Evolutionary conservation across 495 filamentous ascomycete genomes (phyloP).

Genomic region (Penicillium diatomitis): DNA sequence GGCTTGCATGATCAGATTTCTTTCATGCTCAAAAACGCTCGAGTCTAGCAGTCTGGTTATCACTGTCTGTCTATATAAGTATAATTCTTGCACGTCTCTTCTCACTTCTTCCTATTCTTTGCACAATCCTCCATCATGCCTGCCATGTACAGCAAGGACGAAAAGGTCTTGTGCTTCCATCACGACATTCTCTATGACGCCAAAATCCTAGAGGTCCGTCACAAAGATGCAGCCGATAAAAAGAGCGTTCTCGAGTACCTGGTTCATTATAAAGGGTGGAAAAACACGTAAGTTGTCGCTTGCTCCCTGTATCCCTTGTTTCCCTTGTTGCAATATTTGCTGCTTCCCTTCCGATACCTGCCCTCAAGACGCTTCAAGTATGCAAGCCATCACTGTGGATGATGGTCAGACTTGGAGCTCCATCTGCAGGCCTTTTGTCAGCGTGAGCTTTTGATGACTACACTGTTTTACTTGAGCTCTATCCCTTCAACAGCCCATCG

Average conservation of each 20-base stretch:
- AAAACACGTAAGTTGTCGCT: conserved; percentile 69
- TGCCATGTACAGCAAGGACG: conserved; percentile 72
- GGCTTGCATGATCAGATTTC: too few relatives aligned
- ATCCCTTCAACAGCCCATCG: too few relatives aligned
- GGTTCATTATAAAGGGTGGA: conserved; percentile 99
- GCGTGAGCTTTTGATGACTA: too few relatives aligned
- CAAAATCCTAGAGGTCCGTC: conserved; percentile 72
- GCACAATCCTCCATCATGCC: conserved; percentile 42
- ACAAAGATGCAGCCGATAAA: conserved; percentile 56
- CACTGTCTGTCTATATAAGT: too few relatives aligned
- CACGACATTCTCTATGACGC: conserved; percentile 95
- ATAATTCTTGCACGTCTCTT: background rate
- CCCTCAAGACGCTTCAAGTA: too few relatives aligned
- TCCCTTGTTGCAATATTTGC: background rate
- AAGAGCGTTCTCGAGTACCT: conserved; percentile 74
- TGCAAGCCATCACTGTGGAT: too few relatives aligned
- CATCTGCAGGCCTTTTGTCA: too few relatives aligned
- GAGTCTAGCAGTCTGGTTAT: too few relatives aligned
- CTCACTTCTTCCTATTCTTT: conserved; percentile 2
- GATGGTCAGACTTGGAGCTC: too few relatives aligned
- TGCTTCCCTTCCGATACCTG: too few relatives aligned
- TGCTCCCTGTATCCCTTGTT: background rate
- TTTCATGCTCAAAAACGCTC: too few relatives aligned
- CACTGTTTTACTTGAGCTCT: background rate
- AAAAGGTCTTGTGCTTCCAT: conserved; percentile 94